These are phyloP conservation scores for Trypanosoma theileri DNA, from an alignment of 208 protist genomes.

Conservation along the genomic window DNA sequence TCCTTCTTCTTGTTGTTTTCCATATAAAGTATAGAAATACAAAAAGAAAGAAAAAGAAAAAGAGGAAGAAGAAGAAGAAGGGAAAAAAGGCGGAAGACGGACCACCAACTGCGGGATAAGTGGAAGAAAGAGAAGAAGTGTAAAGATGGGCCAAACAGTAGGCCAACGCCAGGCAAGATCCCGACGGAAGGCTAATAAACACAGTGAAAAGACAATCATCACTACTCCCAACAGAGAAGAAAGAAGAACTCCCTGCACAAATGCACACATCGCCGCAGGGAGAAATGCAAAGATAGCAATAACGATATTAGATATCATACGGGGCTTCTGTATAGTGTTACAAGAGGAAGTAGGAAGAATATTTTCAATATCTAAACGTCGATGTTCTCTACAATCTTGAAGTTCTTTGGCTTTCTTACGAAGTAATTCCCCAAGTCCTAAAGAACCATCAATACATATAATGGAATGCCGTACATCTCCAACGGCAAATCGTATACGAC, in stretches of 20 bases:
- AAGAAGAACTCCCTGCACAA: constrained; percentile 31
- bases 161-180: constrained; percentile 27
- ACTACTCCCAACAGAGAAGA: constrained; percentile 29
- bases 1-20: too few species aligned
- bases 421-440: constrained; percentile 18
- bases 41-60: too few species aligned
- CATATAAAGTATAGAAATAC: too few species aligned
- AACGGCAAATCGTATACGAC: constrained; percentile 8
- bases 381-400: constrained; percentile 9
- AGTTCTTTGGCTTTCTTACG: constrained; percentile 8
- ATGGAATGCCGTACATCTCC: constrained; percentile 8
- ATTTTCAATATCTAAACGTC: constrained; percentile 24
- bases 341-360: constrained; percentile 9
- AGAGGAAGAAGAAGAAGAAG: too few species aligned
- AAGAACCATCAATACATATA: constrained; percentile 8
- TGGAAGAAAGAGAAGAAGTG: constrained; percentile 11
- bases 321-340: constrained; percentile 25
- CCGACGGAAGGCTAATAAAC: constrained; percentile 21
- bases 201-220: constrained; percentile 14
- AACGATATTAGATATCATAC: constrained; percentile 17
- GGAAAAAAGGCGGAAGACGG: constrained; percentile 13
- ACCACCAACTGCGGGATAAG: constrained; percentile 23
- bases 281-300: constrained; percentile 16
- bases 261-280: constrained; percentile 26
- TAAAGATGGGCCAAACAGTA: constrained; percentile 25